These are phyloP conservation scores for Kuraishia cidri DNA, from an alignment of 805 yeast species.

Conservation along the genomic window DNA sequence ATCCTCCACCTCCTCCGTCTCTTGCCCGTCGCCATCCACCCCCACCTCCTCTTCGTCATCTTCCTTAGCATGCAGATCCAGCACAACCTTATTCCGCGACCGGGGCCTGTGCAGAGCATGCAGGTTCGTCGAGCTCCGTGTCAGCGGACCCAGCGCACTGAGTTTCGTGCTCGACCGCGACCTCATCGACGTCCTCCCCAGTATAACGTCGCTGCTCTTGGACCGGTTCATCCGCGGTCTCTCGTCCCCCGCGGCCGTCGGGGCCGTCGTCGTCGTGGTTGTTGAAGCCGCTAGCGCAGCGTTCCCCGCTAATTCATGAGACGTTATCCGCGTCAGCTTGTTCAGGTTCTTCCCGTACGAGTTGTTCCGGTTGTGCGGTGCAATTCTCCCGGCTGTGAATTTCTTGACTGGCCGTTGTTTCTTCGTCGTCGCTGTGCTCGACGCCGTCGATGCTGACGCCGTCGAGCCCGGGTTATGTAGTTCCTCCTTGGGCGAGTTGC, in stretches of 20 bases:
- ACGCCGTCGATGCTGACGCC: too few relatives aligned
- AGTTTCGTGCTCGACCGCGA: background rate
- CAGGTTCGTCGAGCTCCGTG: background rate
- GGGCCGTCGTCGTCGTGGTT: background rate
- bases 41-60: slow-evolving; percentile 6
- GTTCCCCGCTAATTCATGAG: slow-evolving; percentile 10
- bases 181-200: slow-evolving; percentile 7
- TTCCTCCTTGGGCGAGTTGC: slow-evolving; percentile 16
- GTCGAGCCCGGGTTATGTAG: too few relatives aligned
- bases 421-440: too few relatives aligned
- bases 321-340: slow-evolving; percentile 20
- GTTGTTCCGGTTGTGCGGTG: slow-evolving; percentile 16
- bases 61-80: slow-evolving; percentile 16
- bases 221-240: slow-evolving; percentile 21
- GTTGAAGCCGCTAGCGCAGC: background rate
- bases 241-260: slow-evolving; percentile 1
- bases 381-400: slow-evolving; percentile 22
- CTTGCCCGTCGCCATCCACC: slow-evolving; percentile 1
- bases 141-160: background rate
- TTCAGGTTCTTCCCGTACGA: slow-evolving; percentile 24
- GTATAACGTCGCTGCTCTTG: slow-evolving; percentile 21
- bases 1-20: slow-evolving; percentile 24
- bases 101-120: slow-evolving; percentile 1
- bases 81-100: slow-evolving; percentile 10
- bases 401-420: slow-evolving; percentile 18